These are phyloP conservation scores for Penicillium vulpinum DNA, from an alignment of 2,329 filamentous ascomycete genomes.

Conservation along the genomic window DNA sequence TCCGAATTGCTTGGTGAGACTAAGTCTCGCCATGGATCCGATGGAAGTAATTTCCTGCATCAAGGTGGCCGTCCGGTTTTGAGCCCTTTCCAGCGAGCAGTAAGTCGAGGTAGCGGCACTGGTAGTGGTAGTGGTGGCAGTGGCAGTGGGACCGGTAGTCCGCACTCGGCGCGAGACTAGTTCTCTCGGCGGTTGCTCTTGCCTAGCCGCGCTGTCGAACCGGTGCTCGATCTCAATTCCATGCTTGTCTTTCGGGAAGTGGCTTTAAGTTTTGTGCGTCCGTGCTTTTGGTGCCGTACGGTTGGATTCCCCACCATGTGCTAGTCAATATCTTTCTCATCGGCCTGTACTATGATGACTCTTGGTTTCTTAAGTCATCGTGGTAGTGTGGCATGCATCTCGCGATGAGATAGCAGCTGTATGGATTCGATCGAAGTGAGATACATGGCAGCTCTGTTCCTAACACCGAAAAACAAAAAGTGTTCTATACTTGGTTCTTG, in stretches of 20 bases:
- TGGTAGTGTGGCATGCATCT: slow-evolving; percentile 5
- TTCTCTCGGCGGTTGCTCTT: slow-evolving; percentile 5
- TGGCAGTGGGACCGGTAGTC: slow-evolving; percentile 44
- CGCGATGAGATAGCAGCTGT: slow-evolving; percentile 12
- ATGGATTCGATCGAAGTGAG: slow-evolving; percentile 19
- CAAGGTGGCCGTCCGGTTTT: slow-evolving; percentile 39
- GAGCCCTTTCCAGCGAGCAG: slow-evolving; percentile 43
- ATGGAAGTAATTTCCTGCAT: slow-evolving; percentile 35
- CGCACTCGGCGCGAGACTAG: slow-evolving; percentile 40
- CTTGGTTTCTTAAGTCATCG: background rate
- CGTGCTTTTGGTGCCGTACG: slow-evolving; percentile 13
- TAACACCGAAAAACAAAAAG: slow-evolving; percentile 21
- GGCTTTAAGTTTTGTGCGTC: slow-evolving; percentile 9
- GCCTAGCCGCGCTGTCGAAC: background rate
- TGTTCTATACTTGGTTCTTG: slow-evolving; percentile 16
- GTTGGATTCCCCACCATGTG: slow-evolving; percentile 9
- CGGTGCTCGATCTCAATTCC: slow-evolving; percentile 4
- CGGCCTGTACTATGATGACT: slow-evolving; percentile 9
- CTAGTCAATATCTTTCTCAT: slow-evolving; percentile 8
- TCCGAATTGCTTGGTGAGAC: slow-evolving; percentile 32
- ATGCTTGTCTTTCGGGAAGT: slow-evolving; percentile 3
- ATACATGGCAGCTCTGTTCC: slow-evolving; percentile 21
- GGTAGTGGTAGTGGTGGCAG: slow-evolving; percentile 45
- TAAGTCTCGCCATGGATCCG: slow-evolving; percentile 33
- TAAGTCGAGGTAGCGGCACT: slow-evolving; percentile 52